Conservation (phyloP, 208 protist genomes). For the Trypanosoma boissoni region DNA sequence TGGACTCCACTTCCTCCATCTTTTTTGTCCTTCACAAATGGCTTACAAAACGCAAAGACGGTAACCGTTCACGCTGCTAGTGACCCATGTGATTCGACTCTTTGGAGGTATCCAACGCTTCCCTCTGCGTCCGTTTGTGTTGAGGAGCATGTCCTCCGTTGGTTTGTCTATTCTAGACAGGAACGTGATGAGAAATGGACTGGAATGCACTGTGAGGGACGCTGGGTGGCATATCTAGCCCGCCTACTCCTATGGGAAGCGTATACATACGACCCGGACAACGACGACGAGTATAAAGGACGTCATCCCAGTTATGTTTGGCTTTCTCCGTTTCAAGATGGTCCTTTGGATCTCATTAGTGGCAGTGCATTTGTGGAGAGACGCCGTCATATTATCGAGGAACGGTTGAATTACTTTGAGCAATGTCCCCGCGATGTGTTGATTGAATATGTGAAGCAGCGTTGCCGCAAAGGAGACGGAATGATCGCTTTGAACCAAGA, state of each 20-base stretch:
- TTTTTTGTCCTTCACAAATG: conserved; percentile 21
- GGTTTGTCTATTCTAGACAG: conserved; percentile 5
- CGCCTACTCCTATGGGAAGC: conserved; percentile 63
- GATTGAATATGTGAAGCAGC: conserved; percentile 28
- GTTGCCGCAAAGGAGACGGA: conserved; percentile 7
- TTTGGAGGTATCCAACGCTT: conserved; percentile 39
- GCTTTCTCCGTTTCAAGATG: conserved; percentile 73
- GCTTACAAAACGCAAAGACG: conserved; percentile 19
- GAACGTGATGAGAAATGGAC: conserved; percentile 27
- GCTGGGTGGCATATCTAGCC: conserved; percentile 61
- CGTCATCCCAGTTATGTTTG: conserved; percentile 28
- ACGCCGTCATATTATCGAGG: conserved; percentile 42
- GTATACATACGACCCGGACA: conserved; percentile 33
- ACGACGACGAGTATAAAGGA: neutral
- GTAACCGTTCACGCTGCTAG: conserved; percentile 23
- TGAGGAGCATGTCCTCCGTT: conserved; percentile 48
- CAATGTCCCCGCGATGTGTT: conserved; percentile 39
- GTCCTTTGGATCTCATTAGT: conserved; percentile 42
- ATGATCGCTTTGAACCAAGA: neutral
- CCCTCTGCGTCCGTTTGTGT: conserved; percentile 26
- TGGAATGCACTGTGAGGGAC: conserved; percentile 74
- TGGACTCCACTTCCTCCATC: conserved; percentile 64
- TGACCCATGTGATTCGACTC: conserved; percentile 30
- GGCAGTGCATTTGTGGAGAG: conserved; percentile 35
- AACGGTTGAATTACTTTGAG: conserved; percentile 44